Percentiles rank a stretch among this genome's conserved stretches.
phyloP scores from a whole-genome alignment of 2,329 filamentous ascomycete genomes.

The Ceratocystis harringtonii region DNA sequence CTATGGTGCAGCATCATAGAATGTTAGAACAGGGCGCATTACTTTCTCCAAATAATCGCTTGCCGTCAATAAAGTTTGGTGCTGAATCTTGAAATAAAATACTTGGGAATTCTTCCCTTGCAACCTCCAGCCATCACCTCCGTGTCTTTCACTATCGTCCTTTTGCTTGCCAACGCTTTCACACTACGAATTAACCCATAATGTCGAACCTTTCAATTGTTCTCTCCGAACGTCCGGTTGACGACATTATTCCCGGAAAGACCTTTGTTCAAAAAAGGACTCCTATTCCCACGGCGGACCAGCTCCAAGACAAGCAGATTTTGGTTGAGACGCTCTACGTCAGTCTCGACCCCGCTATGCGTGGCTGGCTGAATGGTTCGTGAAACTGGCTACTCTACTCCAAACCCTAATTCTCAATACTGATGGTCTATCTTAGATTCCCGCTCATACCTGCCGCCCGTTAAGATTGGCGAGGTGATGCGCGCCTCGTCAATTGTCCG shows the following conservation, averaged over 20 bases:
- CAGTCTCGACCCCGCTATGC: constrained; percentile 62
- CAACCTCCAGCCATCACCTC: background rate
- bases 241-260: constrained; percentile 45
- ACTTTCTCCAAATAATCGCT: background rate
- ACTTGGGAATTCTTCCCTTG: background rate
- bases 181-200: background rate
- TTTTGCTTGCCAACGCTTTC: background rate
- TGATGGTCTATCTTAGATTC: constrained; percentile 23
- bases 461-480: constrained; percentile 54
- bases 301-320: constrained; percentile 49
- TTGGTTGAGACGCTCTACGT: constrained; percentile 48
- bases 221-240: constrained; percentile 48
- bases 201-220: constrained; percentile 34
- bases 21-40: background rate
- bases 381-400: background rate
- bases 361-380: constrained; percentile 50
- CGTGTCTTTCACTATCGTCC: background rate
- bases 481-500: constrained; percentile 46
- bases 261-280: constrained; percentile 22
- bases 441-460: constrained; percentile 51
- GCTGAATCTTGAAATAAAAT: background rate
- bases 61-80: background rate
- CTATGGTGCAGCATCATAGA: no score
- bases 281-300: constrained; percentile 35
- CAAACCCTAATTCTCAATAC: background rate